Evolutionary conservation across 2,329 filamentous ascomycete species (phyloP).

Genomic region (Talaromyces sp.): DNA sequence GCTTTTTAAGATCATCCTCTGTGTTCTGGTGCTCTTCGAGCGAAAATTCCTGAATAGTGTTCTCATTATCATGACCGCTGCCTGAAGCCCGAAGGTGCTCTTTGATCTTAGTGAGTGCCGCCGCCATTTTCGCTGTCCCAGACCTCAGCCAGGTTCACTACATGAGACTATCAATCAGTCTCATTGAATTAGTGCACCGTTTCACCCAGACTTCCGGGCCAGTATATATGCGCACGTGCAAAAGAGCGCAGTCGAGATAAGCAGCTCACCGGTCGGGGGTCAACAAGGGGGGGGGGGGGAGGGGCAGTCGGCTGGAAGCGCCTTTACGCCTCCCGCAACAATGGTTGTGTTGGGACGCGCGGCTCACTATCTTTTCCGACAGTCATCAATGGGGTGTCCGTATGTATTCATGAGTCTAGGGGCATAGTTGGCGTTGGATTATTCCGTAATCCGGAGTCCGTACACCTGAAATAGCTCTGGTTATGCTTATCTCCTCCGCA

Average conservation of each 20-base stretch:
- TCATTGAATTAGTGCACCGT: background rate
- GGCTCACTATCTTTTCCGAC: background rate
- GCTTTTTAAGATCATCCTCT: conserved; percentile 8
- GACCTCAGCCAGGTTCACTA: background rate
- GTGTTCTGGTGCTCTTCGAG: background rate
- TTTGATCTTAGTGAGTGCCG: background rate
- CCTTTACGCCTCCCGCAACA: background rate
- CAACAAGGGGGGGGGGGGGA: background rate
- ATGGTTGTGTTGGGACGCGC: background rate
- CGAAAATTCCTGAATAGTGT: background rate
- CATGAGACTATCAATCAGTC: background rate
- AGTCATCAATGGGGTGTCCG: background rate
- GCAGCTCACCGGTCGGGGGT: background rate
- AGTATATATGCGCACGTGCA: too few relatives aligned
- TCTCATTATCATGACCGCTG: background rate
- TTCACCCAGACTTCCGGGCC: background rate
- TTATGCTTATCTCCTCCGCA: background rate
- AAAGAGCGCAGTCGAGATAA: background rate
- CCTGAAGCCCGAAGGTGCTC: background rate
- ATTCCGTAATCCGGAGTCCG: too few relatives aligned
- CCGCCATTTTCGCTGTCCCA: background rate
- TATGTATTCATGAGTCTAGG: too few relatives aligned
- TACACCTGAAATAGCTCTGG: background rate
- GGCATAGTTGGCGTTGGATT: too few relatives aligned
- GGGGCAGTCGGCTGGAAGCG: background rate